Evolutionary conservation across 345 rosid species (phyloP).

Genomic region (Gossypium arboreum): DNA sequence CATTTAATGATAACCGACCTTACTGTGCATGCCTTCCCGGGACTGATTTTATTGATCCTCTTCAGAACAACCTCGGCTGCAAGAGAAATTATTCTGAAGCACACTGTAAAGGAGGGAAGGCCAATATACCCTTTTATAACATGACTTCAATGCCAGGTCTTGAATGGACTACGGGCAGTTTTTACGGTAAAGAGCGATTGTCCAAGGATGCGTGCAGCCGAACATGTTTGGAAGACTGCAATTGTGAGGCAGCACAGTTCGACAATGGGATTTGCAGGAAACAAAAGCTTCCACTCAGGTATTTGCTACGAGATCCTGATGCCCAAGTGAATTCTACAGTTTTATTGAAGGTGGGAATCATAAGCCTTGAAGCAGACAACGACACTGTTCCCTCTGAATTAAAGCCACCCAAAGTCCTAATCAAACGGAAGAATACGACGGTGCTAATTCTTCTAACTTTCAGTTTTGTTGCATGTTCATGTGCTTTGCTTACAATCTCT

Average conservation of each 20-base stretch:
- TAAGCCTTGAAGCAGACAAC: neutral
- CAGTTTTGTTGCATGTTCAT: neutral
- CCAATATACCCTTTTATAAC: neutral
- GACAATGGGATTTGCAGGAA: neutral
- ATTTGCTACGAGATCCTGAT: neutral
- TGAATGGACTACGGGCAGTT: neutral
- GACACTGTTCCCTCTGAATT: neutral
- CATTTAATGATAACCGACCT: neutral
- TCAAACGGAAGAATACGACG: neutral
- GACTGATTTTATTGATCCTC: neutral
- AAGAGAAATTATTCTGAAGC: conserved; percentile 16
- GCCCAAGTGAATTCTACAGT: neutral
- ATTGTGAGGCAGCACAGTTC: conserved; percentile 11
- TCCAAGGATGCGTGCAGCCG: neutral
- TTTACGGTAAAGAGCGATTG: neutral
- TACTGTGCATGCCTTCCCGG: conserved; percentile 11
- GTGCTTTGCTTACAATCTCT: neutral
- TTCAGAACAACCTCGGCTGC: conserved; percentile 1
- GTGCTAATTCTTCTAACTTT: neutral
- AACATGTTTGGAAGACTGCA: conserved; percentile 14
- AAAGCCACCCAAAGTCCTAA: neutral
- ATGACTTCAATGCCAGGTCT: neutral
- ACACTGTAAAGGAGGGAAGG: neutral
- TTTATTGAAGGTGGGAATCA: neutral
- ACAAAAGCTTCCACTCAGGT: conserved; percentile 9